Base-by-base conservation (phyloP, 1,284 basidiomycete species). In the Austroboletus niveus region DNA sequence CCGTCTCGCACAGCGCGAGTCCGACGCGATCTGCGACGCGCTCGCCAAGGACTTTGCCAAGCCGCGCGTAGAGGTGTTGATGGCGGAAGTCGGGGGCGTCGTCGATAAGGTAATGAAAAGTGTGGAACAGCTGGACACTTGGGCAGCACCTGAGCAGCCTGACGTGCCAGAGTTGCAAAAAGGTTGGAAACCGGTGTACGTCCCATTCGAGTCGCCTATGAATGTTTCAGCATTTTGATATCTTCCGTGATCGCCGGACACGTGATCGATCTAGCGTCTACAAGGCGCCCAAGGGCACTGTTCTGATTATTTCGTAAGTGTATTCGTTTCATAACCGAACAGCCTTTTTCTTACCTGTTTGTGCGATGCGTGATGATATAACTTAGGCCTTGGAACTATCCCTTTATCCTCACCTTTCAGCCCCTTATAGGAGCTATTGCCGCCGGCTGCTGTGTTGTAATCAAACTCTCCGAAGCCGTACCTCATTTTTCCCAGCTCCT, bases 401-500 rank as follows among this genome's bases (percentile, higher is more conserved):
- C 81, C 2, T 65, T 75, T 59, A 68, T 76, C 45, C 72, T 84
- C 41, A 70, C 72, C 6, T 62, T 85, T 29, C 69, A 70, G 42
- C 80, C 82, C 0, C 64, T 85, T 12, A 70, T 82, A 27, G 81
- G 79, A 17, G 84, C 84, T 34, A 81, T 86, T 43, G 75, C 82
- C 2, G 82, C 84, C 0, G 84, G 84, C 3, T 84, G 81, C 61
- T 73, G 80, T 12, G 75, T 73, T 1, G 72, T 83, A 20, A 48
- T 86, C 60, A 85, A 86, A 71, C 80, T 79, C 0, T 87, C 84
- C 8, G 87, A 89, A 24, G 71, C 80, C 17, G 69, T 76, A 0
- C 75, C 81, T 7, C 68, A 77, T 27, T 69, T 72, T 34, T 74
- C 82, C 3, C 71, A 76, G 36, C 69, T 86, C 32, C 62, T 89